Percentiles rank a stretch among this genome's conserved stretches.
Evolutionary conservation across 2,329 filamentous ascomycete species (phyloP).

Genomic region (Byssothecium circinans): DNA sequence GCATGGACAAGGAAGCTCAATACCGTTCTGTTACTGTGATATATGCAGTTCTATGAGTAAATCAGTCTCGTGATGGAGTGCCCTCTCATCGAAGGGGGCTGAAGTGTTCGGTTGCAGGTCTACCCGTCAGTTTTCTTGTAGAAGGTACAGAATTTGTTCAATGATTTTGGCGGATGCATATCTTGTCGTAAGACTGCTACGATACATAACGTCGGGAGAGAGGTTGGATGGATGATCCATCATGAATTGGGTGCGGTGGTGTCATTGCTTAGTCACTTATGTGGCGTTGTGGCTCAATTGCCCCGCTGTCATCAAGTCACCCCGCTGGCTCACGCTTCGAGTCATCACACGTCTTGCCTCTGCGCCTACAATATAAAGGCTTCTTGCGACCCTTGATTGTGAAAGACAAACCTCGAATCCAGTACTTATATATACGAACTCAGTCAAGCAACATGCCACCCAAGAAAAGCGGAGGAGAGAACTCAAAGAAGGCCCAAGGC

Average conservation of each 20-base stretch:
- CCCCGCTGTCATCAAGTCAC: constrained; percentile 7
- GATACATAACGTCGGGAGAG: no score
- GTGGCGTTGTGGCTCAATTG: constrained; percentile 5
- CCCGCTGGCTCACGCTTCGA: constrained; percentile 6
- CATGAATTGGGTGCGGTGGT: neutral
- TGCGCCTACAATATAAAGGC: no score
- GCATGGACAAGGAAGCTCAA: neutral
- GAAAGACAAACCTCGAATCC: neutral
- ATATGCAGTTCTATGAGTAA: neutral
- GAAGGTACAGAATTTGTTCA: no score
- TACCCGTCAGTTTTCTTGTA: no score
- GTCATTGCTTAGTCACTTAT: constrained; percentile 2
- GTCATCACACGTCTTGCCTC: constrained; percentile 3
- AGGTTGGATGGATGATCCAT: neutral
- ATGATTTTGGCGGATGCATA: no score
- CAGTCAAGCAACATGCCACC: constrained; percentile 29
- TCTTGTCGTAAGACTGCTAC: no score
- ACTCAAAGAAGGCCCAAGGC: constrained; percentile 85
- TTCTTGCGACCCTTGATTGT: no score
- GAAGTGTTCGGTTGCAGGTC: no score
- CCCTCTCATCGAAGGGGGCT: no score
- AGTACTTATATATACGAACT: no score
- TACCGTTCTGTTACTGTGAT: neutral
- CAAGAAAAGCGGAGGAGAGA: constrained; percentile 65
- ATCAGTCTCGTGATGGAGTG: neutral